Base-by-base conservation (phyloP, 768 basidiomycete genomes). In the Trametes elegans region DNA sequence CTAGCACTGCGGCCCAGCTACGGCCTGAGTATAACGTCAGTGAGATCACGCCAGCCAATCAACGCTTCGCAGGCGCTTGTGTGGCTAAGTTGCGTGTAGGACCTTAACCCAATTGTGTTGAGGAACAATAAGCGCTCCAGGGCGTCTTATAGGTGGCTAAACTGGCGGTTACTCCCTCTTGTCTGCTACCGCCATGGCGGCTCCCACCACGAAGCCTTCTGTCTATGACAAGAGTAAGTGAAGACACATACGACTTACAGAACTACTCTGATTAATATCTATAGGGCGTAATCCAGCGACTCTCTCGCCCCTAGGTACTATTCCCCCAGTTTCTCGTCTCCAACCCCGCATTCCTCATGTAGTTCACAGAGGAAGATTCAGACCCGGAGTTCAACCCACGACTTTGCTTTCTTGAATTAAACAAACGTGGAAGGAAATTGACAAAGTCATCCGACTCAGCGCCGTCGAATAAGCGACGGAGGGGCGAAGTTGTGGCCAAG, bases 371-470 rank as follows among this genome's bases (percentile, higher is more conserved):
- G n/a, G 34, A 58, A 76, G 79, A 78, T 47, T 57, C 65, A 2
- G 79, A 81, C 61, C 76, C 78, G 0, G 79, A 82, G 61, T 82
- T 82, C 59, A 73, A 70, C 24, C 70, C 78, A 3, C 76, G 77
- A 1, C 55, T 64, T 7, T 74, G 73, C 55, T 49, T 74, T 54
- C 38, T 63, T 51, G 43, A 74, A 52, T 46, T 53, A 0, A 62
- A 58, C 55, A 73, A 71, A 51, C 62, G 67, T 29, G 62, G 57
- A 23, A 72, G 69, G 46, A 51, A 34, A 18, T 38, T 24, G 10
- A 11, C 5, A 5, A 29, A 47, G 9, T 21, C 18, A 26, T 45
- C 41, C 13, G 29, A 49, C 23, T 49, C 29, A n/a, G 42, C 19
- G 14, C 49, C 44, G 8, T 28, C 44, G 5, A 40, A 18, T 7